Conservation (phyloP, 768 basidiomycete genomes). For the Calocera cornea region DNA sequence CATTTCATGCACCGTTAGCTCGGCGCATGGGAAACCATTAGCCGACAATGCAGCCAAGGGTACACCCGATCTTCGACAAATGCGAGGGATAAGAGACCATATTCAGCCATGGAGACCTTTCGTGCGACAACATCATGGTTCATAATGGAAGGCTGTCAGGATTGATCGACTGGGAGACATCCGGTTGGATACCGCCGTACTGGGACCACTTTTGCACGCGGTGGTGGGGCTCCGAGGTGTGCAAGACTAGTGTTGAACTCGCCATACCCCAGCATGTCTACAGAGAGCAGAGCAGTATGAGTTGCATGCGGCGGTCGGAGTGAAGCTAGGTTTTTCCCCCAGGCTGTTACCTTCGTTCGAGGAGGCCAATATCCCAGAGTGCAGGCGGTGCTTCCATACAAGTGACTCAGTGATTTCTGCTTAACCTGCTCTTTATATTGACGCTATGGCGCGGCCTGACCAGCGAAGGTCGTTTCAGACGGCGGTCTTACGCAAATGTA, state of each 20-base stretch:
- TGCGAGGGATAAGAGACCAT: neutral
- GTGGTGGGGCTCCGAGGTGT: neutral
- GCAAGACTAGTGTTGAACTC: neutral
- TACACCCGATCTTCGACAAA: neutral
- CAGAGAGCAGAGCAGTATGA: neutral
- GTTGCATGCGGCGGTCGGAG: neutral
- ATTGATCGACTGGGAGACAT: constrained; percentile 29
- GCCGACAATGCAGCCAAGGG: neutral
- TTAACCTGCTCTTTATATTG: too few species aligned
- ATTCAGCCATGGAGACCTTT: constrained; percentile 4
- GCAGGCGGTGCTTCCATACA: too few species aligned
- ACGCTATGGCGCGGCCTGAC: too few species aligned
- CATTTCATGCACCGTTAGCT: neutral
- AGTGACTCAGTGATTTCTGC: too few species aligned
- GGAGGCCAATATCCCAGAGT: neutral
- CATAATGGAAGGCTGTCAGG: neutral
- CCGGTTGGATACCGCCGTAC: constrained; percentile 28
- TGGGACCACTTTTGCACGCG: constrained; percentile 20
- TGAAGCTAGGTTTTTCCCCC: neutral
- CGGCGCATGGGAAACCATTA: neutral
- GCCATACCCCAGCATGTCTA: neutral
- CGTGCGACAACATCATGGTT: neutral
- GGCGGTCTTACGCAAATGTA: too few species aligned
- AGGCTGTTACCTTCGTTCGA: neutral
- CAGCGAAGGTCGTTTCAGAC: too few species aligned